These are phyloP conservation scores for Scenedesmus sp. DNA, from an alignment of 163 green algal species.

Conservation along the genomic window DNA sequence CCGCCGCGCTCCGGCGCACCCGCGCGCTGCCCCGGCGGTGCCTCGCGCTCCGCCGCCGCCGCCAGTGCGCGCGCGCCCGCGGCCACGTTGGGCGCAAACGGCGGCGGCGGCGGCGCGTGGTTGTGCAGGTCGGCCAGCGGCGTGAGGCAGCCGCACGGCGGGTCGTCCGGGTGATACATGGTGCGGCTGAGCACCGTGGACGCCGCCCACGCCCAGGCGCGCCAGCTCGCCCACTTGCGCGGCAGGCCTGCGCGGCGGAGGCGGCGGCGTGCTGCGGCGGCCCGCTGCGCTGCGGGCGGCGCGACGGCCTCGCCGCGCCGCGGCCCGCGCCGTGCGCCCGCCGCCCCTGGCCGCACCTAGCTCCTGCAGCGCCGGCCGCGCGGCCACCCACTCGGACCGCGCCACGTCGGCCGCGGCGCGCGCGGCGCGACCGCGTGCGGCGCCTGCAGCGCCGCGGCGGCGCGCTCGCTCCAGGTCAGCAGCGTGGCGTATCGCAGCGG, in stretches of 20 bases:
- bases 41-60: neutral
- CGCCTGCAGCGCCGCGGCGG: conserved; percentile 63
- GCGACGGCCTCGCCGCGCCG: no score
- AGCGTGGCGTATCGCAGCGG: conserved; percentile 66
- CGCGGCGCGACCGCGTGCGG: conserved; percentile 27
- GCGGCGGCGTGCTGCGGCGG: no score
- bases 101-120: conserved; percentile 67
- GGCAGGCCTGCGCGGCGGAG: conserved; percentile 57
- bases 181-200: conserved; percentile 70
- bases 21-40: neutral
- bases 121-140: conserved; percentile 79
- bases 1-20: neutral
- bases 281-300: no score
- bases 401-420: conserved; percentile 35
- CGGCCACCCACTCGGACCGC: conserved; percentile 48
- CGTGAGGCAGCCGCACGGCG: conserved; percentile 57
- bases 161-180: conserved; percentile 72
- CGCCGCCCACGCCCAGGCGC: conserved; percentile 65
- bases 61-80: neutral
- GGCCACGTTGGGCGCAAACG: conserved; percentile 47
- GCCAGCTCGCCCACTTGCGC: conserved; percentile 48
- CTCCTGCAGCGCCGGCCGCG: conserved; percentile 49
- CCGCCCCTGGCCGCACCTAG: conserved; percentile 58
- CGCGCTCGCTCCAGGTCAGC: conserved; percentile 48
- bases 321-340: no score